Percentiles rank a stretch among this genome's conserved stretches.
These are phyloP conservation scores for Xylariaceae sp. DNA, from an alignment of 2,329 filamentous ascomycete genomes.

Conservation along the genomic window DNA sequence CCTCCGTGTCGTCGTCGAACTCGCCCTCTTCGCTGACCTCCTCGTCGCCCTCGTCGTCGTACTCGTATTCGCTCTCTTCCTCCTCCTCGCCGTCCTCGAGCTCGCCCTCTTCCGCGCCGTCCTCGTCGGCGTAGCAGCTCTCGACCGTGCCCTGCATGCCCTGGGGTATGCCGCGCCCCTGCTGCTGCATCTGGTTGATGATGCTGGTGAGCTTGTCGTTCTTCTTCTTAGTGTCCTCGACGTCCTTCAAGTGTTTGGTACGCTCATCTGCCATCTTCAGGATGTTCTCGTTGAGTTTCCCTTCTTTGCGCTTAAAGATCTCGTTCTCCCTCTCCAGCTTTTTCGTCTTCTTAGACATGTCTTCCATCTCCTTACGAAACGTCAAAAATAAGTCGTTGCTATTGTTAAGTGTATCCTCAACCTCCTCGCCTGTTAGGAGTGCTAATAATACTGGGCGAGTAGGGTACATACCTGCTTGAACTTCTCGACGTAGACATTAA, in stretches of 20 bases:
- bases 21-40: slow-evolving; percentile 28
- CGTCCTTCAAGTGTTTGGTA: slow-evolving; percentile 63
- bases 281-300: slow-evolving; percentile 89
- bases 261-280: slow-evolving; percentile 96
- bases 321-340: slow-evolving; percentile 95
- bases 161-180: slow-evolving; percentile 70
- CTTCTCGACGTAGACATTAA: slow-evolving; percentile 98
- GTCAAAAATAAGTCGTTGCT: slow-evolving; percentile 96
- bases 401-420: slow-evolving; percentile 97
- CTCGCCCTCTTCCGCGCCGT: slow-evolving; percentile 59
- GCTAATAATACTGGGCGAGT: too few relatives aligned
- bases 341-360: slow-evolving; percentile 99
- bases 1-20: slow-evolving; percentile 45
- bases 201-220: slow-evolving; percentile 89
- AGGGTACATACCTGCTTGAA: slow-evolving; percentile 83
- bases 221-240: slow-evolving; percentile 75
- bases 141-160: slow-evolving; percentile 55
- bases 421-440: slow-evolving; percentile 56
- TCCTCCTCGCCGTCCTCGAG: slow-evolving; percentile 55
- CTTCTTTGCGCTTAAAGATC: slow-evolving; percentile 82
- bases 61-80: slow-evolving; percentile 51
- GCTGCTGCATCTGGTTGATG: slow-evolving; percentile 92
- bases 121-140: slow-evolving; percentile 51
- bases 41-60: slow-evolving; percentile 50
- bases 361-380: slow-evolving; percentile 98